Percentiles rank a stretch among this genome's conserved stretches.
Evolutionary conservation across 1,139 yeast species (phyloP).

Genomic region (Taphrina pruni): DNA sequence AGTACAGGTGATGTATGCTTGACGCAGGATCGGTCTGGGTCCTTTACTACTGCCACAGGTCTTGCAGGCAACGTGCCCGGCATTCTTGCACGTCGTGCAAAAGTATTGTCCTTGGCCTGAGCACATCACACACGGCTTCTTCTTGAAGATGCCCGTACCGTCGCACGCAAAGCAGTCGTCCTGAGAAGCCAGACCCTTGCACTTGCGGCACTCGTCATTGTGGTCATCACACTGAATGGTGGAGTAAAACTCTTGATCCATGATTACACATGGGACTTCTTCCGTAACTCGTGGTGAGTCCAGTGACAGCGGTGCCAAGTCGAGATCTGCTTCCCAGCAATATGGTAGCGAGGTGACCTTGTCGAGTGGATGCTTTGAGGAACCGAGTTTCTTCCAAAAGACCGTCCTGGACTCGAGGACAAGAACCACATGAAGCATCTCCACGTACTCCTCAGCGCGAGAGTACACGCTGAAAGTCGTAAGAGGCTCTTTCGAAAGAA

Average conservation of each 20-base stretch:
- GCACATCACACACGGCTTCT: constrained; percentile 40
- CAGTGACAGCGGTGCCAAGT: constrained; percentile 33
- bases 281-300: constrained; percentile 31
- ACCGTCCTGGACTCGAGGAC: constrained; percentile 35
- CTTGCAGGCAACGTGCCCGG: constrained; percentile 24
- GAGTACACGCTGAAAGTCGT: constrained; percentile 33
- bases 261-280: constrained; percentile 31
- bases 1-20: constrained; percentile 32
- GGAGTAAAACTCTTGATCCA: constrained; percentile 29
- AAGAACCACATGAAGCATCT: constrained; percentile 39
- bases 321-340: constrained; percentile 39
- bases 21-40: constrained; percentile 30
- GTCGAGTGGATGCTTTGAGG: constrained; percentile 28
- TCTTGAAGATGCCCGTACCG: constrained; percentile 39
- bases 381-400: constrained; percentile 33
- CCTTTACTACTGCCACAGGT: constrained; percentile 30
- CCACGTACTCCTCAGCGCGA: constrained; percentile 28
- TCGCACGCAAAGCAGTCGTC: constrained; percentile 40
- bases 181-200: constrained; percentile 39
- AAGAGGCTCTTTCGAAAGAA: constrained; percentile 21
- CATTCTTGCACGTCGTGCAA: constrained; percentile 34
- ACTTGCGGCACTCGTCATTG: constrained; percentile 35
- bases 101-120: constrained; percentile 36
- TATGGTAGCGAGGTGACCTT: constrained; percentile 30
- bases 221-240: constrained; percentile 37